Evolutionary conservation across 2,329 filamentous ascomycete species (phyloP).

Genomic region (Aspergillus brasiliensis): DNA sequence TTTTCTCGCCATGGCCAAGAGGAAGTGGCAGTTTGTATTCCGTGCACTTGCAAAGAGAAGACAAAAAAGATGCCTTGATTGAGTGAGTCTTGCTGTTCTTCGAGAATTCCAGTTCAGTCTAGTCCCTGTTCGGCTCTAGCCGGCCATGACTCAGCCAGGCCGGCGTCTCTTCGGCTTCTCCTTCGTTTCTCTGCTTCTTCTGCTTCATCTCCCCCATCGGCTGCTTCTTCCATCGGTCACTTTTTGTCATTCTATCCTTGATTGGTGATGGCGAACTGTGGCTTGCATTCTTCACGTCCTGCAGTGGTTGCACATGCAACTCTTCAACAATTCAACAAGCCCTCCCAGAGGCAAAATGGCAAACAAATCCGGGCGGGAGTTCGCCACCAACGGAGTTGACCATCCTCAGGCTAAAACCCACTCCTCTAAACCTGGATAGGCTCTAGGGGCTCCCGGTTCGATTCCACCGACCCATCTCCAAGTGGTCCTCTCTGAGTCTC

Average conservation of each 20-base stretch:
- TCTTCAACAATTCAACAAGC: no score
- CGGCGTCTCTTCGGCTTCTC: neutral
- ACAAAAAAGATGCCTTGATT: neutral
- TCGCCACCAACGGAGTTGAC: neutral
- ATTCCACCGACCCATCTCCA: neutral
- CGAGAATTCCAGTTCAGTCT: neutral
- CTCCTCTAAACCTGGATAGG: neutral
- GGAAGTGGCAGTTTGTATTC: conserved; percentile 13
- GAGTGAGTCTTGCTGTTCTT: neutral
- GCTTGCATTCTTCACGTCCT: neutral
- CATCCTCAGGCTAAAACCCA: neutral
- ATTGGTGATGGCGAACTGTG: neutral
- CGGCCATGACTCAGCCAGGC: neutral
- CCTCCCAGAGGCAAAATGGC: neutral
- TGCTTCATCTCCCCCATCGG: neutral
- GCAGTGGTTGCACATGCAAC: neutral
- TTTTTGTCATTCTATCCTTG: neutral
- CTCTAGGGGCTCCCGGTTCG: neutral
- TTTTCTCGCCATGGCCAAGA: conserved; percentile 10
- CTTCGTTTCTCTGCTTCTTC: neutral
- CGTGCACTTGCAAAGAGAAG: conserved; percentile 7
- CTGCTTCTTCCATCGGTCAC: neutral
- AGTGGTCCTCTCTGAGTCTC: neutral
- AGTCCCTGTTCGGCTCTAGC: neutral
- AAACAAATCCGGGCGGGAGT: neutral